phyloP scores from a whole-genome alignment of 192 early-diverging fungal genomes.

The Entophlyctis helioformis region DNA sequence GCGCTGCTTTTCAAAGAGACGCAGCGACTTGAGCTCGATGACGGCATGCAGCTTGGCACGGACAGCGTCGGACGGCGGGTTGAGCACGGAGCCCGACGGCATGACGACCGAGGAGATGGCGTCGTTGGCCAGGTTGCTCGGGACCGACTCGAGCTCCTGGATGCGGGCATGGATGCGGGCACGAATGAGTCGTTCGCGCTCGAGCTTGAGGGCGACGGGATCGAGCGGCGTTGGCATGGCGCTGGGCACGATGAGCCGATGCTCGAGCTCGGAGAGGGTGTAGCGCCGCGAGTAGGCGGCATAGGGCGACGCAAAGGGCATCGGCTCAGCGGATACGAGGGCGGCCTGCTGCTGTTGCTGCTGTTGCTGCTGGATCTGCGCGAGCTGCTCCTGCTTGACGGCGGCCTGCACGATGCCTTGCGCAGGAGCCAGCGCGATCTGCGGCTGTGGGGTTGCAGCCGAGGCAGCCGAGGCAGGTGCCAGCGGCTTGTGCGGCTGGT shows the following conservation, averaged over 20 bases:
- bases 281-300: no score
- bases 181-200: constrained; percentile 64
- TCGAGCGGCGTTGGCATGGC: constrained; percentile 64
- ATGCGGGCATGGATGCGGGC: constrained; percentile 69
- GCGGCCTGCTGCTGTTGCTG: no score
- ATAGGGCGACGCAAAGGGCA: no score
- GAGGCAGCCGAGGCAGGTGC: not conserved
- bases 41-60: constrained; percentile 70
- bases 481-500: no score
- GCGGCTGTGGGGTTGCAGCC: not conserved
- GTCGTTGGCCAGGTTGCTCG: constrained; percentile 54
- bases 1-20: constrained; percentile 67
- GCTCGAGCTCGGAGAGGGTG: constrained; percentile 5
- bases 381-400: not conserved
- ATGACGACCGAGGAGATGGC: not conserved
- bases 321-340: no score
- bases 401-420: no score
- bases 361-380: no score
- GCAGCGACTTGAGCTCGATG: constrained; percentile 81
- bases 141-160: constrained; percentile 57
- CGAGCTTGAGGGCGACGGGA: constrained; percentile 55
- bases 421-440: no score
- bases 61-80: no score
- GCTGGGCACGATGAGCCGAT: constrained; percentile 13
- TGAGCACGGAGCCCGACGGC: not conserved